Conservation (phyloP, 306 rosid species). For the Vigna trinervia region DNA sequence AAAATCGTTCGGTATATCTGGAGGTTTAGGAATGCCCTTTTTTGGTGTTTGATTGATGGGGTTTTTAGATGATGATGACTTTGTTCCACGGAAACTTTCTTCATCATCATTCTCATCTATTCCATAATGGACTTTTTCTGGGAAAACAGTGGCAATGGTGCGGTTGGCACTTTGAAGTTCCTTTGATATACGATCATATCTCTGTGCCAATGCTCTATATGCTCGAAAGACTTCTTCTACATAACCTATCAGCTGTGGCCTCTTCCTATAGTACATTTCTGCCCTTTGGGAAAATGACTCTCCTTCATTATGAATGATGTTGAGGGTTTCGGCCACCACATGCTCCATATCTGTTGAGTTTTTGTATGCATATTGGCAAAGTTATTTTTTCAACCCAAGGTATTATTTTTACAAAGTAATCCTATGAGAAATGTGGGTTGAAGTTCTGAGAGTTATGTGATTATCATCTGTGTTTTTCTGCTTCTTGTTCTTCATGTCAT, state of each 20-base stretch:
- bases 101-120: constrained; percentile 69
- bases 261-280: constrained; percentile 87
- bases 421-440: neutral
- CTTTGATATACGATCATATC: constrained; percentile 76
- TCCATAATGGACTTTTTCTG: constrained; percentile 72
- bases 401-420: neutral
- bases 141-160: constrained; percentile 78
- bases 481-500: constrained; percentile 22
- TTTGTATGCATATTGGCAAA: constrained; percentile 18
- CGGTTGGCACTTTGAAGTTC: constrained; percentile 92
- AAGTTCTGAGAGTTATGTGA: neutral
- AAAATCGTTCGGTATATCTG: constrained; percentile 55
- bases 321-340: constrained; percentile 61
- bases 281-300: constrained; percentile 91
- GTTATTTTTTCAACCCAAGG: constrained; percentile 1
- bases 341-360: constrained; percentile 86
- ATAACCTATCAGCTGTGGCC: constrained; percentile 76
- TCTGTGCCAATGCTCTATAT: constrained; percentile 80
- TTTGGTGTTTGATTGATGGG: constrained; percentile 42
- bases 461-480: neutral
- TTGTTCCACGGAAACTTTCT: constrained; percentile 45
- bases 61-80: constrained; percentile 43
- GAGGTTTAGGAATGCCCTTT: constrained; percentile 65
- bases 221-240: constrained; percentile 82
- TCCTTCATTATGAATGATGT: constrained; percentile 73